These are phyloP conservation scores for Trypethelium eluteriae DNA, from an alignment of 495 filamentous ascomycete genomes.

Conservation along the genomic window DNA sequence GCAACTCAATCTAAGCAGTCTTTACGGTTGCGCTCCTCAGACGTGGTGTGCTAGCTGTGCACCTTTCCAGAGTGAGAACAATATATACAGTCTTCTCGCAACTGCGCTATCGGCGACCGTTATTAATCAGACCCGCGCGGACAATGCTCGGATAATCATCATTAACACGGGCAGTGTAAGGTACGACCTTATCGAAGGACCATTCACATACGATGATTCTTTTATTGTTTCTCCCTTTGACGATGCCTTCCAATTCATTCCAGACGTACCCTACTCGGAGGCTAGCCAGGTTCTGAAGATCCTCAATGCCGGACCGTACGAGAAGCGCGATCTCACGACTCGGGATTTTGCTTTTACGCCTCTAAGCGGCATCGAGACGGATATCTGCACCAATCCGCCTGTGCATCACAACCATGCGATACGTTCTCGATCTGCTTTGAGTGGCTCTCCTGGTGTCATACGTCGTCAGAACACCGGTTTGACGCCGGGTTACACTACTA, in stretches of 20 bases:
- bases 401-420: conserved; percentile 17
- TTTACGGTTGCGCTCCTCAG: conserved; percentile 39
- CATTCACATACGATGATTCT: conserved; percentile 36
- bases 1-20: conserved; percentile 31
- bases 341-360: conserved; percentile 29
- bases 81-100: conserved; percentile 33
- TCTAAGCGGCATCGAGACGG: conserved; percentile 31
- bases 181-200: conserved; percentile 39
- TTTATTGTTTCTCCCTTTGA: conserved; percentile 39
- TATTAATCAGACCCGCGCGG: conserved; percentile 28
- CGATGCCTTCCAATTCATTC: conserved; percentile 34
- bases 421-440: conserved; percentile 1
- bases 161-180: conserved; percentile 37
- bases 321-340: conserved; percentile 35
- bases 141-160: conserved; percentile 34
- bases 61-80: conserved; percentile 31
- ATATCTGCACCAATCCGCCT: conserved; percentile 41
- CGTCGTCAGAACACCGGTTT: conserved; percentile 37
- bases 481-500: conserved; percentile 39
- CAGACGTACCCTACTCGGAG: conserved; percentile 32
- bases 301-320: conserved; percentile 38
- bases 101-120: conserved; percentile 32
- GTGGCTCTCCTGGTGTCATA: conserved; percentile 22
- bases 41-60: conserved; percentile 38
- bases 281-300: conserved; percentile 32